Conservation (phyloP, 805 yeast species). For the Hanseniaspora meyeri region DNA sequence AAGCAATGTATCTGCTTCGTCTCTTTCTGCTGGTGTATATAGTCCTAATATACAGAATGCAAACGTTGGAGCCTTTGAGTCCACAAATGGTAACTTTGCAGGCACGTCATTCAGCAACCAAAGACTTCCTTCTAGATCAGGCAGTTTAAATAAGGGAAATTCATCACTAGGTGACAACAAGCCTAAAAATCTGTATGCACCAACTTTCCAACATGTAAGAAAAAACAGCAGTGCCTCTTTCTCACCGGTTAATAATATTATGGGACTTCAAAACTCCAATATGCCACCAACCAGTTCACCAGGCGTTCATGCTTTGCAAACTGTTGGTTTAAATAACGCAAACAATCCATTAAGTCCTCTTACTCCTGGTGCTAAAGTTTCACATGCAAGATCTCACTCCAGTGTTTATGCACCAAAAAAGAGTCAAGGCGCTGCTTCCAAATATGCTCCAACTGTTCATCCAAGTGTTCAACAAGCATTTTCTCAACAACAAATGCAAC, state of each 20-base stretch:
- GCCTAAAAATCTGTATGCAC: slow-evolving; percentile 7
- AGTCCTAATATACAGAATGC: background rate
- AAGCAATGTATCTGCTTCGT: slow-evolving; percentile 20
- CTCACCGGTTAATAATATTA: slow-evolving; percentile 5
- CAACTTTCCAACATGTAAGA: slow-evolving; percentile 1
- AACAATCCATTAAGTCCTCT: slow-evolving; percentile 13
- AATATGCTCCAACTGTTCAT: slow-evolving; percentile 31
- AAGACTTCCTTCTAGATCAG: slow-evolving; percentile 5
- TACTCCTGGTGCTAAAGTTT: slow-evolving; percentile 14
- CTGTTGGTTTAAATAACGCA: slow-evolving; percentile 3
- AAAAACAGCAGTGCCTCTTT: slow-evolving; percentile 8
- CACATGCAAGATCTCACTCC: slow-evolving; percentile 25
- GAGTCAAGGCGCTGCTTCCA: slow-evolving; percentile 24
- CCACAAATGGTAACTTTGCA: background rate
- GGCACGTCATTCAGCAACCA: slow-evolving; percentile 5
- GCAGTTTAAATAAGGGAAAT: background rate
- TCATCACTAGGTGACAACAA: background rate
- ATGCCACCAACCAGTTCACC: background rate
- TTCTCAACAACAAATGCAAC: slow-evolving; percentile 5
- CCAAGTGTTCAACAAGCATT: slow-evolving; percentile 21
- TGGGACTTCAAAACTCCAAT: background rate
- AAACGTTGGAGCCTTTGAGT: background rate
- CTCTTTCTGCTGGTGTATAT: background rate
- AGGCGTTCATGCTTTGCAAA: slow-evolving; percentile 14
- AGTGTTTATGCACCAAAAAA: slow-evolving; percentile 25